Evolutionary conservation across 257 asterid genomes (phyloP).

Genomic region (Lantana camara): DNA sequence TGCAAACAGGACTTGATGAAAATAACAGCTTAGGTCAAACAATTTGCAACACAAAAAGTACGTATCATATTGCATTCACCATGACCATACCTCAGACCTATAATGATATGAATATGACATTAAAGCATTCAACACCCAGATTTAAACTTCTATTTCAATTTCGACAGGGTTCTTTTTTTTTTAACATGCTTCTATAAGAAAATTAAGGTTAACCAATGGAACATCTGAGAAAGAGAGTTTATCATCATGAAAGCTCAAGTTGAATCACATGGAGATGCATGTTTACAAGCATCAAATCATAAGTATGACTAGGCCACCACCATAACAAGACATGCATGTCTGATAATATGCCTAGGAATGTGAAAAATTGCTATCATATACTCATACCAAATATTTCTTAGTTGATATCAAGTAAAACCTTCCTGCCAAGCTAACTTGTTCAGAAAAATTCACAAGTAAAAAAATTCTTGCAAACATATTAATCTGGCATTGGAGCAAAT

Average conservation of each 20-base stretch:
- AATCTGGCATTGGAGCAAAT: constrained; percentile 16
- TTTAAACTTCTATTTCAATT: neutral
- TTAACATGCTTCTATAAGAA: neutral
- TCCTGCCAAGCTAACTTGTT: constrained; percentile 7
- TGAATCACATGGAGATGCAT: constrained; percentile 11
- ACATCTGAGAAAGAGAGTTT: constrained; percentile 1
- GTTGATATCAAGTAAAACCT: neutral
- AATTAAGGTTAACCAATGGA: too few relatives aligned
- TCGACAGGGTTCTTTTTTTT: constrained; percentile 9
- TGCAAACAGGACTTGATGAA: constrained; percentile 6
- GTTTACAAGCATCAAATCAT: constrained; percentile 9
- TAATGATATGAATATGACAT: constrained; percentile 11
- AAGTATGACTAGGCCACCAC: constrained; percentile 20
- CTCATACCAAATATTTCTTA: constrained; percentile 1
- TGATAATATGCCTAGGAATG: constrained; percentile 13
- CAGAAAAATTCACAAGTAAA: constrained; percentile 8
- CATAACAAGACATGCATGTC: constrained; percentile 16
- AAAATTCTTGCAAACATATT: constrained; percentile 17
- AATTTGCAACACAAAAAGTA: neutral
- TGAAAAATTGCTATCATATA: constrained; percentile 2
- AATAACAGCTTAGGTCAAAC: constrained; percentile 9
- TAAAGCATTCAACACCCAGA: neutral
- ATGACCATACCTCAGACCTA: neutral
- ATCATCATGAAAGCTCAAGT: neutral
- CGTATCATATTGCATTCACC: neutral